These are phyloP conservation scores for Globisporangium emineosum DNA, from an alignment of 352 stramenopile genomes.

Conservation along the genomic window DNA sequence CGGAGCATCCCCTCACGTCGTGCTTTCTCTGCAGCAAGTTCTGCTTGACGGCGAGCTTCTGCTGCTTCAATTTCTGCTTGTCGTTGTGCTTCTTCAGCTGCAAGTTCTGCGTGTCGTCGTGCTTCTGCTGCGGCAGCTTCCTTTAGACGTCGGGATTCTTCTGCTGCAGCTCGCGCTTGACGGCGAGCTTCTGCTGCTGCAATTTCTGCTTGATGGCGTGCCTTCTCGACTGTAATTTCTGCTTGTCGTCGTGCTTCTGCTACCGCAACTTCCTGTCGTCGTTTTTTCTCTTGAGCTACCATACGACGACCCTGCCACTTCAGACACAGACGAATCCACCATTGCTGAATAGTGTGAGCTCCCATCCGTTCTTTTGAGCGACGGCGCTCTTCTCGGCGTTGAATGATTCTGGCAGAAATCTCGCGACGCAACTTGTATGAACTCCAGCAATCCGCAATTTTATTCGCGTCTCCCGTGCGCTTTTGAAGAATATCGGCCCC, in stretches of 20 bases:
- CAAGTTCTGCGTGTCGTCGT: neutral
- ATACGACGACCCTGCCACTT: constrained; percentile 31
- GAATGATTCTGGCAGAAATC: constrained; percentile 19
- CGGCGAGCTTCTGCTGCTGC: neutral
- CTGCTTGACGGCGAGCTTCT: neutral
- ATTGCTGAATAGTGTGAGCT: constrained; percentile 33
- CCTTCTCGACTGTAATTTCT: neutral
- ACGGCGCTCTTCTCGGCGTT: constrained; percentile 7
- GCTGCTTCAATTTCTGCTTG: neutral
- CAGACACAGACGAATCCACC: constrained; percentile 38
- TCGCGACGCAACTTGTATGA: constrained; percentile 23
- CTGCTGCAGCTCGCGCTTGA: neutral
- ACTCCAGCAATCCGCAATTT: constrained; percentile 34
- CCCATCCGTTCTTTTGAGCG: constrained; percentile 13
- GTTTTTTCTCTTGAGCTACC: constrained; percentile 21
- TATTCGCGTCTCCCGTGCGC: constrained; percentile 19
- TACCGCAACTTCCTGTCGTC: constrained; percentile 4
- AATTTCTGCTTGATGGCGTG: neutral
- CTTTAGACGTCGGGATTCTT: neutral
- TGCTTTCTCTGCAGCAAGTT: neutral
- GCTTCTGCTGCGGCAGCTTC: neutral
- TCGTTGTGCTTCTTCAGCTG: neutral
- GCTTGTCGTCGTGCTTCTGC: neutral
- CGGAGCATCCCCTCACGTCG: neutral
- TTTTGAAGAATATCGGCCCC: constrained; percentile 28